Conservation (phyloP, 306 rosid genomes). For the Senna tora region DNA sequence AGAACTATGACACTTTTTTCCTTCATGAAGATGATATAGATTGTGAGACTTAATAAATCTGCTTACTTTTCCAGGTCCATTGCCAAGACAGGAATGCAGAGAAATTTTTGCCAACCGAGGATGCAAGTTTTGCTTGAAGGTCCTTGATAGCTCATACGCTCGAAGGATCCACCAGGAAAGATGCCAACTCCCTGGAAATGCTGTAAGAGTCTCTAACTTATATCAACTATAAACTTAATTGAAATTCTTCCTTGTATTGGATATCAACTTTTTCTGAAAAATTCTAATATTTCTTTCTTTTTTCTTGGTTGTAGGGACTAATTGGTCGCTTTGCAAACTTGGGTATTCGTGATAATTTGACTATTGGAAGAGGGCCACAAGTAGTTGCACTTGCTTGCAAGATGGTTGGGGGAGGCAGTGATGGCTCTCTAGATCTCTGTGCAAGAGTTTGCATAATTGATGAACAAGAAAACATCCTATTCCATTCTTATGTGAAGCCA, state of each 20-base stretch:
- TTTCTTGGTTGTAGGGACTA: slow-evolving; percentile 51
- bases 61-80: slow-evolving; percentile 60
- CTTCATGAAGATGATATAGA: neutral
- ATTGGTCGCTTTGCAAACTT: slow-evolving; percentile 67
- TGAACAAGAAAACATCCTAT: slow-evolving; percentile 75
- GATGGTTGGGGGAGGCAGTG: slow-evolving; percentile 95
- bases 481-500: slow-evolving; percentile 83
- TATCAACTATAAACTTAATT: neutral
- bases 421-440: slow-evolving; percentile 83
- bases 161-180: slow-evolving; percentile 78
- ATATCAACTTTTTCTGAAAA: neutral
- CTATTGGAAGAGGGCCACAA: slow-evolving; percentile 53
- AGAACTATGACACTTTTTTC: neutral
- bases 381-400: slow-evolving; percentile 91
- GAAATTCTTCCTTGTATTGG: neutral
- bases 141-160: slow-evolving; percentile 77
- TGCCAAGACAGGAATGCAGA: slow-evolving; percentile 90
- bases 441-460: slow-evolving; percentile 86
- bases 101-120: slow-evolving; percentile 71
- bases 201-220: slow-evolving; percentile 46
- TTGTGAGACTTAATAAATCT: slow-evolving; percentile 4
- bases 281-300: no score
- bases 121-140: slow-evolving; percentile 85
- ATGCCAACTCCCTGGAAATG: slow-evolving; percentile 65
- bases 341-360: slow-evolving; percentile 75